phyloP scores from a whole-genome alignment of 2,329 filamentous ascomycete species.

The Aspergillus pseudoglaucus region DNA sequence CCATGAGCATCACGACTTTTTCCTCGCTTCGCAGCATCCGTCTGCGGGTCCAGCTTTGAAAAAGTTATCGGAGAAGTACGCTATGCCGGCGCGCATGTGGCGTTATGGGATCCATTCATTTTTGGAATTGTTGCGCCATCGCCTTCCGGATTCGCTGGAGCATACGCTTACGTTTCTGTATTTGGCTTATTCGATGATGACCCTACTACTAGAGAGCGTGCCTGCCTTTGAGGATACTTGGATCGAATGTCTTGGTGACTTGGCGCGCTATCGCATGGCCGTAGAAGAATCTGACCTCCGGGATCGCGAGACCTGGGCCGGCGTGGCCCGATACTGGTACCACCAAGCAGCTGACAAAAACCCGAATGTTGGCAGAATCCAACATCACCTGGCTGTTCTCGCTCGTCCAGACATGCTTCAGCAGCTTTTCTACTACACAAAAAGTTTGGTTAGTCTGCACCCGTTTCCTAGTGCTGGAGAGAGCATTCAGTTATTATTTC shows the following conservation, averaged over 20 bases:
- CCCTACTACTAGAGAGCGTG: conserved; percentile 77
- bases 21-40: conserved; percentile 80
- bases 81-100: conserved; percentile 94
- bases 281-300: conserved; percentile 75
- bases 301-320: conserved; percentile 74
- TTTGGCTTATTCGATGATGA: conserved; percentile 83
- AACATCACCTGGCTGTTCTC: conserved; percentile 75
- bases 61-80: conserved; percentile 69
- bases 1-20: conserved; percentile 79
- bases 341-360: conserved; percentile 70
- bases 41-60: conserved; percentile 63
- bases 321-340: conserved; percentile 78
- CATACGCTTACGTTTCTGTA: conserved; percentile 92
- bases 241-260: conserved; percentile 86
- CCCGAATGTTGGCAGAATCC: conserved; percentile 69
- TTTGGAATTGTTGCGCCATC: conserved; percentile 67
- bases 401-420: conserved; percentile 52
- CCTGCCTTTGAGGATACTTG: conserved; percentile 78
- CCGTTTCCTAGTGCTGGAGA: conserved; percentile 52
- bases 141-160: conserved; percentile 69
- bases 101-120: conserved; percentile 83
- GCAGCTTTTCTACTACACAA: conserved; percentile 55
- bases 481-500: conserved; percentile 51
- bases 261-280: conserved; percentile 82
- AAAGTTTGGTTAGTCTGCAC: conserved; percentile 49